Base-by-base conservation (phyloP, 768 basidiomycete genomes). In the Naganishia friedmannii region DNA sequence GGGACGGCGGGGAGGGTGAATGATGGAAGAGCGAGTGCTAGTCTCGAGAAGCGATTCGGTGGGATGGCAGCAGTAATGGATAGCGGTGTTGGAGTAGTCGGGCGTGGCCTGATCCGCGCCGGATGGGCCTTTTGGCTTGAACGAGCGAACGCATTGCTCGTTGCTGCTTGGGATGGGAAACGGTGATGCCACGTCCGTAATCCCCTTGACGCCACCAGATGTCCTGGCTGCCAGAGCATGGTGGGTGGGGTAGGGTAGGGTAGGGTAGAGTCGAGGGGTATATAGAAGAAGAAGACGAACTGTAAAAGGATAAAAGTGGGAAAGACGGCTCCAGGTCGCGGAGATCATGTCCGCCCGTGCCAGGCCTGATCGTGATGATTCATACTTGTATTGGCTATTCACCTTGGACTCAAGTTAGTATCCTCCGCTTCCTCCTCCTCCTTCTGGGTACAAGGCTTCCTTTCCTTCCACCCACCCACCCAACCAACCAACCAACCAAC, bases 1-100 rank as follows among this genome's bases (percentile, higher is more conserved):
- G 65, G 63, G 19, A 70, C n/a, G 3, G 29, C 31, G 1, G 70
- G 66, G 10, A 71, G 45, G 15, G 70, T 26, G 12, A 57, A 6
- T 9, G 34, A 12, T 13, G 67, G 39, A 26, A 42, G 42, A 26
- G 4, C 48, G n/a, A 51, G 48, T 51, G 48, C 48, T 51, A 51
- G 48, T 51, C 48, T 12, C 6, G 48, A 51, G 48, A 51, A 51
- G 7, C 48, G 48, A 26, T 7, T 26, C 3, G 48, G n/a, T 7
- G 48, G 48, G 48, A 51, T 51, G 6, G 48, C 48, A 12, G 48
- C n/a, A 26, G 48, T 26, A 12, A 51, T 26, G 48, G 15, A 46
- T 4, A 46, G 48, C 48, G n/a, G 48, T 51, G 48, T 51, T 21
- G 3, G 3, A 7, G 48, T 21, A 21, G 23, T 51, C n/a, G 48